Conservation (phyloP, 352 stramenopile genomes). For the Hyaloperonospora brassicae region DNA sequence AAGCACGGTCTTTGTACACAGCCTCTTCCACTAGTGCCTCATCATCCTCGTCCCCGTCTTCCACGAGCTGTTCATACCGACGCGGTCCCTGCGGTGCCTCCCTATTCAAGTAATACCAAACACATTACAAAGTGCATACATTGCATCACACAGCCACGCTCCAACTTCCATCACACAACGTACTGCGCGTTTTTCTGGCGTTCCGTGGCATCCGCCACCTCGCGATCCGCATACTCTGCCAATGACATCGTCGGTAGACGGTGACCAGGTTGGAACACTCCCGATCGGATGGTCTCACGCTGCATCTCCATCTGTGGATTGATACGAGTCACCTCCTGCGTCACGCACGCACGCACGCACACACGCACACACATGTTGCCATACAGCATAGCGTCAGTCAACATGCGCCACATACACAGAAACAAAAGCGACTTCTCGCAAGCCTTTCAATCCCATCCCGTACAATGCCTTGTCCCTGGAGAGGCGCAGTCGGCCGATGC, state of each 20-base stretch:
- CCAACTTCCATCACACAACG: conserved; percentile 5
- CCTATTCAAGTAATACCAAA: conserved; percentile 17
- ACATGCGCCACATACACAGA: no score
- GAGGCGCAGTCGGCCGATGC: conserved; percentile 46
- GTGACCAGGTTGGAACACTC: conserved; percentile 93
- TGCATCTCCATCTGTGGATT: conserved; percentile 82
- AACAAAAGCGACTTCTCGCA: neutral
- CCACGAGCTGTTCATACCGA: conserved; percentile 90
- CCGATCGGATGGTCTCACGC: conserved; percentile 76
- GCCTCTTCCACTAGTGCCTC: conserved; percentile 87
- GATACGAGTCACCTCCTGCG: conserved; percentile 76
- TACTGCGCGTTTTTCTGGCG: conserved; percentile 74
- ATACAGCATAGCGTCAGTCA: no score
- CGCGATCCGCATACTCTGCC: conserved; percentile 87
- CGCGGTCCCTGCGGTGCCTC: conserved; percentile 49
- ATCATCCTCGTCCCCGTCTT: conserved; percentile 94
- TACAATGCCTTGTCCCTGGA: conserved; percentile 74
- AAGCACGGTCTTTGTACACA: conserved; percentile 89
- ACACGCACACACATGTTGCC: no score
- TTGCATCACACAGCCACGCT: conserved; percentile 6
- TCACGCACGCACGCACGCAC: conserved; percentile 3
- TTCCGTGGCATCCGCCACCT: conserved; percentile 84
- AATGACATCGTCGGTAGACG: conserved; percentile 94
- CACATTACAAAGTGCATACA: conserved; percentile 1
- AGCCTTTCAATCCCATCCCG: conserved; percentile 7